Conservation (phyloP, 163 green algal species). For the Scenedesmus sp. region DNA sequence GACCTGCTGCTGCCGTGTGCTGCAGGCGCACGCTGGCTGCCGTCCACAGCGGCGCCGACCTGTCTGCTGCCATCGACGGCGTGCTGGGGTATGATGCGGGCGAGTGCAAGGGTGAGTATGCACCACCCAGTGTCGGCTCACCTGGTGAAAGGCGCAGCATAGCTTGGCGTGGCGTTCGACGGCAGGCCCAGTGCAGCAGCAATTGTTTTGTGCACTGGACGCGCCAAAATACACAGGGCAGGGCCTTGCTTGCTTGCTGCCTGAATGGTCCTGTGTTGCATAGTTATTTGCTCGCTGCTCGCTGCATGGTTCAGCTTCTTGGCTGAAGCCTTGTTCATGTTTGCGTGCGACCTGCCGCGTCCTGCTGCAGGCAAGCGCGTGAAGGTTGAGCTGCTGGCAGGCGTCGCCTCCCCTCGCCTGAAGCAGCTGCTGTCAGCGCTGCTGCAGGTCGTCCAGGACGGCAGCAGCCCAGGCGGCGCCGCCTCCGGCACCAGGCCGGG, state of each 20-base stretch:
- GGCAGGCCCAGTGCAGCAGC: too few relatives aligned
- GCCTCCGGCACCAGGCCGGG: background rate
- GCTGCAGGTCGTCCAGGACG: constrained; percentile 60
- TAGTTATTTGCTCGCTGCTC: too few relatives aligned
- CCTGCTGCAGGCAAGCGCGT: constrained; percentile 62
- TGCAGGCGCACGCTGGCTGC: constrained; percentile 57
- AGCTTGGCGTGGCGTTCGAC: too few relatives aligned
- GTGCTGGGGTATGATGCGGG: constrained; percentile 75
- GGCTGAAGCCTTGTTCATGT: background rate
- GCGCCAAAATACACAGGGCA: too few relatives aligned
- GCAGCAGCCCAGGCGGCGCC: constrained; percentile 5
- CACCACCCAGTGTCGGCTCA: too few relatives aligned
- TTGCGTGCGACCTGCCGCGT: background rate
- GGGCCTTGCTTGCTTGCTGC: too few relatives aligned
- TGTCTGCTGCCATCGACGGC: constrained; percentile 68
- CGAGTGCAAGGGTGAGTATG: constrained; percentile 33
- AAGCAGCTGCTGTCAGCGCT: constrained; percentile 56
- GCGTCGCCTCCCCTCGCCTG: constrained; percentile 61
- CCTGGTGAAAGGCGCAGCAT: too few relatives aligned
- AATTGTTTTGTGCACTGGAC: too few relatives aligned
- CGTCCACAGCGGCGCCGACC: constrained; percentile 83
- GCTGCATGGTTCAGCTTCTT: too few relatives aligned
- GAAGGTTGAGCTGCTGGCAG: constrained; percentile 58
- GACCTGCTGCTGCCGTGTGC: background rate
- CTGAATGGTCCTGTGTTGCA: too few relatives aligned